Base-by-base conservation (phyloP, 225 moss, liverwort and hornwort genomes). In the Climacium dendroides region DNA sequence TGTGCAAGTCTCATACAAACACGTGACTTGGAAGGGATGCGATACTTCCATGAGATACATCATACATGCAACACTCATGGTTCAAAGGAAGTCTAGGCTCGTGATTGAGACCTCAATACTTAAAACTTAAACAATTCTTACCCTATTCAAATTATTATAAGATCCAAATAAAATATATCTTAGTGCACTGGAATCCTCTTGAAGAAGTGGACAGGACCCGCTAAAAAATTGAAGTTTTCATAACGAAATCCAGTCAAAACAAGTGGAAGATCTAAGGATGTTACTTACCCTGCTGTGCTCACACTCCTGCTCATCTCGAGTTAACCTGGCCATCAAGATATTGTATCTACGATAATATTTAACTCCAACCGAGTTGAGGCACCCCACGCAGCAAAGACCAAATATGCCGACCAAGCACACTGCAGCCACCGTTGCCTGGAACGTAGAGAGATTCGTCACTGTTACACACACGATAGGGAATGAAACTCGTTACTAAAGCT, bases 401-500 rank as follows among this genome's bases (percentile, higher is more conserved):
- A 89, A 22, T 37, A 92, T 78, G 45, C 93, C 92, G 37, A 93
- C 34, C 65, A 93, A 63, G 81, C 89, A 93, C 80, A 93, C 92
- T 61, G 61, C 89, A 35, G 92, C 90, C 70, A 93, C 75, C 77
- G 92, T 89, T 71, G 84, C 90, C 80, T 87, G 92, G 87, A 92
- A 93, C 37, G 89, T 87, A 39, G 92, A 77, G 74, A 93, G 78
- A 83, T 55, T 90, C 43, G 93, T 91, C 92, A 93, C 93, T 93
- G 89, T 71, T 74, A 35, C 81, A 89, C 86, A 87, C 86, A 83
- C 47, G 35, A 50, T 63, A 71, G 43, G 66, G 55, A 83, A 85
- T 50, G 64, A 86, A 79, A 54, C 30, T 20, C 19, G 74, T 83
- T 89, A 84, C 80, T 64, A 29, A 53, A 65, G 58, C 74, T 60